A percentile compares a stretch with the other conserved stretches of the same genome.
Evolutionary conservation across 2,329 filamentous ascomycete genomes (phyloP).

Genomic region (Dactylonectria macrodidyma): DNA sequence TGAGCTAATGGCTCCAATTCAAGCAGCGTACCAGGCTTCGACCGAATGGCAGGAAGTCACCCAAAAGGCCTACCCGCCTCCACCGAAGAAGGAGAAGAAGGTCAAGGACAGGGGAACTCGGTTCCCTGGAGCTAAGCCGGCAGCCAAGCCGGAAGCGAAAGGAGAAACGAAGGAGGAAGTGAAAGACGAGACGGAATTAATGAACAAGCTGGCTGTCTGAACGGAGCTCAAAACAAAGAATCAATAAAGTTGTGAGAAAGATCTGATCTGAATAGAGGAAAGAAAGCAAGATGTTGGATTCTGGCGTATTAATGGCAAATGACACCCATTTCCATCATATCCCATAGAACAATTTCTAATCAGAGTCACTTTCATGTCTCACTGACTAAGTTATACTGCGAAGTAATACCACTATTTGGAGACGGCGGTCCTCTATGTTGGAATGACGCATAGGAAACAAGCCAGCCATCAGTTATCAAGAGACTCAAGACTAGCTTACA

Average conservation of each 20-base stretch:
- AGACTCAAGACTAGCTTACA: no score
- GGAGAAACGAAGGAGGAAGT: neutral
- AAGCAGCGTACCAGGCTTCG: constrained; percentile 77
- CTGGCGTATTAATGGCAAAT: neutral
- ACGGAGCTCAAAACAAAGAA: neutral
- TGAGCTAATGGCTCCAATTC: constrained; percentile 83
- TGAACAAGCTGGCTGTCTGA: neutral
- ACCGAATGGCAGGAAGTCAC: constrained; percentile 82
- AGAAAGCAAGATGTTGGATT: constrained; percentile 1
- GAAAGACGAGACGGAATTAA: neutral
- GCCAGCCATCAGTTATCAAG: no score
- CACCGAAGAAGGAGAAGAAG: constrained; percentile 81
- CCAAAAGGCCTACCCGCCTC: constrained; percentile 84
- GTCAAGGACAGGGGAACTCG: constrained; percentile 81
- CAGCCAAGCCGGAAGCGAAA: neutral
- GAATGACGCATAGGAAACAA: no score
- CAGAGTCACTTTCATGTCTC: no score
- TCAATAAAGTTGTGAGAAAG: neutral
- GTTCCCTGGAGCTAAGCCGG: constrained; percentile 63
- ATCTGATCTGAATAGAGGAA: neutral
- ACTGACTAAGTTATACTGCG: no score
- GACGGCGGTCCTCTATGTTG: no score
- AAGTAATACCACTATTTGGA: no score
- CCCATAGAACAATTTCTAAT: no score
- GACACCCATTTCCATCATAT: neutral